Conservation (phyloP, 129 eudicot species). For the Artemisia tridentata region DNA sequence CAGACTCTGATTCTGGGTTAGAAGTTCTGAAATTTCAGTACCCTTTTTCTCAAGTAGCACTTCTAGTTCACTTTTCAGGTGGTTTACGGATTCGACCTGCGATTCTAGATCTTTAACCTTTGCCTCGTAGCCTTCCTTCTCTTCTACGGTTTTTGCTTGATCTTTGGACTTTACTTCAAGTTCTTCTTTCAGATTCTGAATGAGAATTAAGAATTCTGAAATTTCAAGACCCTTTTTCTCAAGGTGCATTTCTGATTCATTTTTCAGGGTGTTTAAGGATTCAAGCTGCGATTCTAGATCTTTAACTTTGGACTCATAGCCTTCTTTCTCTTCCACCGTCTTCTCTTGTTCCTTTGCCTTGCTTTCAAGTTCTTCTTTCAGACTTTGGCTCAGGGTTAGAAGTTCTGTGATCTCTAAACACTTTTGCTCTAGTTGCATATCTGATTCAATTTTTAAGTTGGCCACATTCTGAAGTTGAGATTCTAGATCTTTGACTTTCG, state of each 20-base stretch:
- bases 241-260: slow-evolving; percentile 39
- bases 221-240: slow-evolving; percentile 33
- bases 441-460: slow-evolving; percentile 36
- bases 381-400: slow-evolving; percentile 36
- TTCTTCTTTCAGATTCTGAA: slow-evolving; percentile 22
- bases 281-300: slow-evolving; percentile 42
- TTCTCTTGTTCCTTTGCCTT: slow-evolving; percentile 18
- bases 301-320: slow-evolving; percentile 35
- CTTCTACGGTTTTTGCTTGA: slow-evolving; percentile 35
- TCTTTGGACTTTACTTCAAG: slow-evolving; percentile 30
- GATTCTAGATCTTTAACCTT: slow-evolving; percentile 44
- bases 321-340: slow-evolving; percentile 20
- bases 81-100: slow-evolving; percentile 27
- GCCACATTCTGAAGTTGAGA: slow-evolving; percentile 41
- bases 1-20: slow-evolving; percentile 32
- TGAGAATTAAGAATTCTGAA: slow-evolving; percentile 11
- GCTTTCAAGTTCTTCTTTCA: slow-evolving; percentile 58
- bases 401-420: slow-evolving; percentile 43
- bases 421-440: slow-evolving; percentile 44
- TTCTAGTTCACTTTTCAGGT: slow-evolving; percentile 46
- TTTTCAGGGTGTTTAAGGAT: slow-evolving; percentile 29
- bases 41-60: slow-evolving; percentile 38
- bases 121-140: slow-evolving; percentile 35
- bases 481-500: slow-evolving; percentile 43
- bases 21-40: slow-evolving; percentile 28